phyloP scores from a whole-genome alignment of 441 rosid species.

The Sinapis alba region DNA sequence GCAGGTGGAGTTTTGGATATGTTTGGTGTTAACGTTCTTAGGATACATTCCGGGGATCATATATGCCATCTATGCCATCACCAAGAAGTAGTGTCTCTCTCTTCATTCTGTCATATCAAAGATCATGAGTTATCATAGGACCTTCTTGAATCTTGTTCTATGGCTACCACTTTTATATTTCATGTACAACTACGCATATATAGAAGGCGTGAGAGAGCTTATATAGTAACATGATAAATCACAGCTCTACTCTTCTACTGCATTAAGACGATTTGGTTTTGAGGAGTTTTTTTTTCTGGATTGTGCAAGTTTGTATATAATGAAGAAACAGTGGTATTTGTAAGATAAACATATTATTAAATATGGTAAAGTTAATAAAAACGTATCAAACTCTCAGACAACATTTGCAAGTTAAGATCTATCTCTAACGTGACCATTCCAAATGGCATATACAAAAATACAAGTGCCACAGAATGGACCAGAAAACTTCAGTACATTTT shows the following conservation, averaged over 20 bases:
- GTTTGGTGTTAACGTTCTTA: conserved; percentile 57
- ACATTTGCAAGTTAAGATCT: neutral
- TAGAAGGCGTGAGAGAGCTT: too few species aligned
- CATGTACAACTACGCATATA: neutral
- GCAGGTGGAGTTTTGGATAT: conserved; percentile 83
- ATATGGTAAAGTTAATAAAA: neutral
- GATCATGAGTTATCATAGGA: neutral
- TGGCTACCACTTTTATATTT: neutral
- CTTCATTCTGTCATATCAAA: neutral
- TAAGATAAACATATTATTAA: neutral
- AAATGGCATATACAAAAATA: neutral
- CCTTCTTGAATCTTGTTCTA: neutral
- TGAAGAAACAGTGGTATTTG: neutral
- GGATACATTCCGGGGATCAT: conserved; percentile 78
- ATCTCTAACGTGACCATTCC: neutral
- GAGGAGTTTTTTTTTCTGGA: neutral
- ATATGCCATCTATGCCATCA: conserved; percentile 67
- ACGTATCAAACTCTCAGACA: neutral
- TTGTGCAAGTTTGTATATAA: neutral
- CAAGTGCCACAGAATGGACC: neutral
- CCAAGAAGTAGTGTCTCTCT: conserved; percentile 43
- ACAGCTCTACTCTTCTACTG: neutral
- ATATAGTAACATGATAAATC: neutral
- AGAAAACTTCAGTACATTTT: neutral
- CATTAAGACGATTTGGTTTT: neutral